A percentile compares a stretch with the other conserved stretches of the same genome.
These are phyloP conservation scores for Tolypocladium amazonense DNA, from an alignment of 2,329 filamentous ascomycete genomes.

Conservation along the genomic window DNA sequence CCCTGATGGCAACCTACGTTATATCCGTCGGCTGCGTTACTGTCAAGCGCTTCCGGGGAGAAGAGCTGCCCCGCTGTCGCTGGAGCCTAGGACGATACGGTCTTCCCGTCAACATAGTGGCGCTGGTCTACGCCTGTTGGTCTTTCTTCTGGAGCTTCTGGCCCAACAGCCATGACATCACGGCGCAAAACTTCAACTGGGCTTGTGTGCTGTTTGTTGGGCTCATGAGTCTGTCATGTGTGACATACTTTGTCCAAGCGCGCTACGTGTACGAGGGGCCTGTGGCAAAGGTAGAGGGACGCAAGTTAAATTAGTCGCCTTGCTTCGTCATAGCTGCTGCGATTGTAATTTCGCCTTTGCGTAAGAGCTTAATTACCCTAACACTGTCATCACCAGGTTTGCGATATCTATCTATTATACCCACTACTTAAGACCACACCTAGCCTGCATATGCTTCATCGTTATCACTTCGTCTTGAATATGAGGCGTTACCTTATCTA, in stretches of 20 bases:
- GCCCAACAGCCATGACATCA: slow-evolving; percentile 4
- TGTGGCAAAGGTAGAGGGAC: slow-evolving; percentile 3
- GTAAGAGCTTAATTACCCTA: too few relatives aligned
- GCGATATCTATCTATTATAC: too few relatives aligned
- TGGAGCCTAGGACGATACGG: slow-evolving; percentile 27
- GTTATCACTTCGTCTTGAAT: too few relatives aligned
- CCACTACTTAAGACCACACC: too few relatives aligned
- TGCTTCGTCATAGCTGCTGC: background rate
- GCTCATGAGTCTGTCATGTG: slow-evolving; percentile 2
- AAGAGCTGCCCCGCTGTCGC: slow-evolving; percentile 20
- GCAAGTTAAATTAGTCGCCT: slow-evolving; percentile 3
- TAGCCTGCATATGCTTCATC: too few relatives aligned
- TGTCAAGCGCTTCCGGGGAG: slow-evolving; percentile 19
- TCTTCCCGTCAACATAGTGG: slow-evolving; percentile 23
- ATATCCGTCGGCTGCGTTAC: slow-evolving; percentile 21
- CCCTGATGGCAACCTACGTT: slow-evolving; percentile 21
- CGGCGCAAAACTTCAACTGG: slow-evolving; percentile 5
- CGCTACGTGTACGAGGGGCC: slow-evolving; percentile 4
- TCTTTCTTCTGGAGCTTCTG: slow-evolving; percentile 10
- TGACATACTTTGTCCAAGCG: slow-evolving; percentile 1
- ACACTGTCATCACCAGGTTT: background rate
- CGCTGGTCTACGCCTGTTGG: slow-evolving; percentile 10
- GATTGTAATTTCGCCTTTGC: background rate
- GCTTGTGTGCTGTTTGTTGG: slow-evolving; percentile 4
- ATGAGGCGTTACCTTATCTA: too few relatives aligned